A percentile compares a stretch with the other conserved stretches of the same genome.
Conservation (phyloP, 2,329 filamentous ascomycete genomes). For the Sporothrix phasma region DNA sequence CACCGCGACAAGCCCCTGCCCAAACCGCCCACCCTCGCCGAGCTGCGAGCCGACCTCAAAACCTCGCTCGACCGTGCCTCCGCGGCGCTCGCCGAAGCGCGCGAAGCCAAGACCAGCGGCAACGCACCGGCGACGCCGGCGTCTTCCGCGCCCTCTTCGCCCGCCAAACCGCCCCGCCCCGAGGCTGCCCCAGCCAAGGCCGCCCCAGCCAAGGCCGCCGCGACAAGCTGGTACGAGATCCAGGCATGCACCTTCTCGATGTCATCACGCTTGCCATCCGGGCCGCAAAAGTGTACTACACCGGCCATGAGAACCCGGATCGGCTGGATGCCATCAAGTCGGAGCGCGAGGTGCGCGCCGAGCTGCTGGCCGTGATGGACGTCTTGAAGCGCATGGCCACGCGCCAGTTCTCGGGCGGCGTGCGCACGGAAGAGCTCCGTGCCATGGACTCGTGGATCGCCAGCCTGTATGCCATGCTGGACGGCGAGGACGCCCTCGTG, state of each 20-base stretch:
- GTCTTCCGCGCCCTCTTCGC: constrained; percentile 7
- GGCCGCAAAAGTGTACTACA: constrained; percentile 94
- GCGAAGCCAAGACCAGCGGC: constrained; percentile 26
- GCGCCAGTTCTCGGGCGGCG: constrained; percentile 73
- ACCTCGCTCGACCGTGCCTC: constrained; percentile 59
- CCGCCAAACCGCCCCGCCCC: background rate
- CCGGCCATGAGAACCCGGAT: constrained; percentile 77
- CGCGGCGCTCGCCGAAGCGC: constrained; percentile 55
- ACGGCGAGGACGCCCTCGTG: constrained; percentile 67
- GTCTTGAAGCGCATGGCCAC: constrained; percentile 85
- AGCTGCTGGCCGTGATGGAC: constrained; percentile 79
- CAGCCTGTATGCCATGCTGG: constrained; percentile 66
- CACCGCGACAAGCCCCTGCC: constrained; percentile 71
- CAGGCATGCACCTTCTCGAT: constrained; percentile 85
- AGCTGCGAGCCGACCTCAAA: constrained; percentile 60
- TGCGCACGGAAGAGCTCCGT: constrained; percentile 67
- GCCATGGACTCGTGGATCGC: constrained; percentile 70
- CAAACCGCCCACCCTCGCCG: constrained; percentile 71
- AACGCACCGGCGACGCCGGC: constrained; percentile 8
- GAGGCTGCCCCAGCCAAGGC: constrained; percentile 14
- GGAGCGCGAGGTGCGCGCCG: constrained; percentile 74
- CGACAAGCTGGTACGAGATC: constrained; percentile 65
- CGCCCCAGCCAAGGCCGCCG: constrained; percentile 17
- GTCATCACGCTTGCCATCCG: constrained; percentile 91
- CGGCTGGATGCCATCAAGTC: constrained; percentile 78